Base-by-base conservation (phyloP, 768 basidiomycete species). In the Candolleomyces efflorescens region DNA sequence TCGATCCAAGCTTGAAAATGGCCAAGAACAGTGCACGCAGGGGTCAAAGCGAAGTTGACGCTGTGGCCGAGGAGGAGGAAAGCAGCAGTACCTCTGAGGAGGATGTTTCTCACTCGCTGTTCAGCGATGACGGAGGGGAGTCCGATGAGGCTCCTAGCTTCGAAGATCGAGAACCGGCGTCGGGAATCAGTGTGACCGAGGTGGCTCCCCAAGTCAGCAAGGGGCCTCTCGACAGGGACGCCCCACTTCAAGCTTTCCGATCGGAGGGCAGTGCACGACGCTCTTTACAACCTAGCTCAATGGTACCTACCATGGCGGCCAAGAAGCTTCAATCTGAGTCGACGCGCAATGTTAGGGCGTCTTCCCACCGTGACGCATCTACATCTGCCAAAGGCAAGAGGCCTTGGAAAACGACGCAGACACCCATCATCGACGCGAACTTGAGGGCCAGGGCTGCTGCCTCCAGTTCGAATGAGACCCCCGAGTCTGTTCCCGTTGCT, bases 401-500 rank as follows among this genome's bases (percentile, higher is more conserved):
- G n/a, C 50, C 39, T 17, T 51, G 50, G 24, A 32, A n/a, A 32
- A 18, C 55, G 47, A 11, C 38, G 27, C 18, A 38, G 52, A 49
- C 47, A 41, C 52, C 41, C 2, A 22, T 36, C 13, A 43, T 43
- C n/a, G 13, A 23, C n/a, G 17, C 45, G 54, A 44, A 48, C 27
- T 26, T 26, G 17, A 26, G 52, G 3, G 52, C 60, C 6, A 24
- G 20, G 10, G 55, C 59, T 20, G 59, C 60, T 22, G 45, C 39
- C 12, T 68, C 71, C 1, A 74, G 71, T 15, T 48, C 46, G 46
- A 48, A 48, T 24, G 46, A 48, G 13, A 48, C 46, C 52, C 47
- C 39, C 3, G 69, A 69, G 5, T 65, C 68, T 3, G 74, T 75
- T 56, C 76, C 77, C 0, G 43, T 73, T 22, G 41, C 38, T 12